These are phyloP conservation scores for Boletus smithii DNA, from an alignment of 1,284 basidiomycete genomes.

Conservation along the genomic window DNA sequence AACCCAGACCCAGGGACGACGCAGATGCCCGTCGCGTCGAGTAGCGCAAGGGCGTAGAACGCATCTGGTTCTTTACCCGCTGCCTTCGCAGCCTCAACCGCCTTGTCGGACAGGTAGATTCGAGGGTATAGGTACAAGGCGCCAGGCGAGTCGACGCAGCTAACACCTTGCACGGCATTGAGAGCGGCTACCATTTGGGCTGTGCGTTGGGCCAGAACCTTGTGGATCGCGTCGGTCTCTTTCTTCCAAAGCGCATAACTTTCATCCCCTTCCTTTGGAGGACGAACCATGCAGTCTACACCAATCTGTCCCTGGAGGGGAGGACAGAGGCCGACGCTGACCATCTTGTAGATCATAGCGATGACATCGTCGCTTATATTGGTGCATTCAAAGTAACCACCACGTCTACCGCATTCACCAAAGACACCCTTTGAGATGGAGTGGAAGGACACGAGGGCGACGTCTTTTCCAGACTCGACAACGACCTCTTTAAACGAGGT, in stretches of 20 bases:
- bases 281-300: conserved; percentile 87
- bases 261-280: conserved; percentile 71
- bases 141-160: conserved; percentile 85
- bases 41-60: conserved; percentile 79
- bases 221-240: conserved; percentile 80
- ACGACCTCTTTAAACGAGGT: conserved; percentile 90
- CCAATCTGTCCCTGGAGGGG: conserved; percentile 88
- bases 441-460: conserved; percentile 91
- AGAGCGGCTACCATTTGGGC: conserved; percentile 72
- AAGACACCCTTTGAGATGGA: conserved; percentile 93
- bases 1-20: conserved; percentile 91
- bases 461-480: conserved; percentile 53
- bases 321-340: conserved; percentile 84
- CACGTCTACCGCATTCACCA: conserved; percentile 91
- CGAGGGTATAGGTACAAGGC: conserved; percentile 87
- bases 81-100: conserved; percentile 67
- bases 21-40: conserved; percentile 91
- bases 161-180: conserved; percentile 75
- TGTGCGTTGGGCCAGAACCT: conserved; percentile 70
- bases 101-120: conserved; percentile 68
- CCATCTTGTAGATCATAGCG: conserved; percentile 93
- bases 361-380: conserved; percentile 77
- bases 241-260: conserved; percentile 76
- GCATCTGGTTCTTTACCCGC: conserved; percentile 81
- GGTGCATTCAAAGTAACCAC: conserved; percentile 89